A percentile compares a stretch with the other conserved stretches of the same genome.
phyloP scores from a whole-genome alignment of 1,284 basidiomycete genomes.

The Xanthoconium separans region DNA sequence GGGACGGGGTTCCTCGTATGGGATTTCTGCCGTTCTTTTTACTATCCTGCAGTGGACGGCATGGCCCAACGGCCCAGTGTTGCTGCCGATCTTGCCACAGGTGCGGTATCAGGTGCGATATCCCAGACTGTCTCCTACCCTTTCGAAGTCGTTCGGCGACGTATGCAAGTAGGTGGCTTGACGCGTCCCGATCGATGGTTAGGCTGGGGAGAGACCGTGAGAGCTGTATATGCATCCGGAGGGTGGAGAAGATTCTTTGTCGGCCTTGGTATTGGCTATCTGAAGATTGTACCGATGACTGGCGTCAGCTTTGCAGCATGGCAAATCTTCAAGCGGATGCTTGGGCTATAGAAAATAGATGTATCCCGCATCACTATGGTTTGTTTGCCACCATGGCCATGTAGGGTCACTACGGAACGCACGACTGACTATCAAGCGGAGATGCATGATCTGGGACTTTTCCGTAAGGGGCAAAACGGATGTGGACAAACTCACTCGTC shows the following conservation, averaged over 20 bases:
- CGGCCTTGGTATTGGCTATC: conserved; percentile 89
- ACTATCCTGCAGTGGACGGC: conserved; percentile 49
- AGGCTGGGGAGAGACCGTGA: conserved; percentile 76
- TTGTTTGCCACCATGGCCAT: neutral
- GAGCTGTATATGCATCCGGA: conserved; percentile 62
- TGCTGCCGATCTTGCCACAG: conserved; percentile 70
- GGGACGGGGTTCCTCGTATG: conserved; percentile 95
- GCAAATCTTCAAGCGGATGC: conserved; percentile 67
- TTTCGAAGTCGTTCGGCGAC: conserved; percentile 89
- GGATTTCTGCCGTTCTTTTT: conserved; percentile 75
- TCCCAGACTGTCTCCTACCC: conserved; percentile 95
- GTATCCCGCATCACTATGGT: neutral
- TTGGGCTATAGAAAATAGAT: conserved; percentile 43
- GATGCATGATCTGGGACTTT: too few relatives aligned
- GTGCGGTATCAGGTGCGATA: conserved; percentile 88
- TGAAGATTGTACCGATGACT: conserved; percentile 98
- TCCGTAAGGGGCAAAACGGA: too few relatives aligned
- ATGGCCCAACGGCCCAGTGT: conserved; percentile 42
- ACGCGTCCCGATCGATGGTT: conserved; percentile 77
- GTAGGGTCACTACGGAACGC: too few relatives aligned
- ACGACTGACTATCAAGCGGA: too few relatives aligned
- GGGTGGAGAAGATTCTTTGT: conserved; percentile 94
- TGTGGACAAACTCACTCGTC: too few relatives aligned
- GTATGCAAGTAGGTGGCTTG: conserved; percentile 96
- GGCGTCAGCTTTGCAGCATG: conserved; percentile 78